Evolutionary conservation across 2,329 filamentous ascomycete genomes (phyloP), one percentile per base, ranked within the genome.

Genomic region (Myriosclerotinia scirpicola): DNA sequence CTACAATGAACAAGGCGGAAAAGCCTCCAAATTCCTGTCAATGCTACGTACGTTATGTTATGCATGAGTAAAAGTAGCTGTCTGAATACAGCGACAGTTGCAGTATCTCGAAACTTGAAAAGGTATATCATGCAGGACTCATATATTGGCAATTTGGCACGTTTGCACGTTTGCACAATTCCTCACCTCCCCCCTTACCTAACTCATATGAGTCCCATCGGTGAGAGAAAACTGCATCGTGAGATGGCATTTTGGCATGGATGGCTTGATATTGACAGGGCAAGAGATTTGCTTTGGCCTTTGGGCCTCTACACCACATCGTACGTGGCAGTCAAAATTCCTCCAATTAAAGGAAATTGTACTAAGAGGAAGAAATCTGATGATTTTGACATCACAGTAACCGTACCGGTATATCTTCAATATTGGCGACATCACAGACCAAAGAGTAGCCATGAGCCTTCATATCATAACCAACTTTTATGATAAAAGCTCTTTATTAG

Each of bases 221-320:
- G 52, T 64, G 62, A 64, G 53, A n/a, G 42, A 64, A 15, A 36
- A 53, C 54, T 56, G 62, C 62, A 64, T 64, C 42, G 52, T 64
- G 62, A 48, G 62, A 64, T 64, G 62, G 52, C 62, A 48, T n/a
- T 17, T 40, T n/a, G 22, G 26, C 36, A 54, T 44, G 30, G 50
- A 59, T 36, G 30, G 20, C 20, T 14, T 8, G 20, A 36, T n/a
- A 56, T 11, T 17, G 36, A 44, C 14, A 44, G 22, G 54, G 22
- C 38, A 40, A 14, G n/a, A 26, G 22, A 15, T 42, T 17, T 34
- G 6, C 17, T 59, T 40, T 15, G 26, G 26, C 5, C 17, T 59
- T 40, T 15, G 26, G 26, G 26, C 26, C 26, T 26, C 26, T 26
- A 12, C 20, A 44, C 26, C n/a, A 54, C 20, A 54, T 20, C 42